Evolutionary conservation across 2,329 filamentous ascomycete species (phyloP), one percentile per base, ranked within the genome.

Genomic region (Saccharata proteae): DNA sequence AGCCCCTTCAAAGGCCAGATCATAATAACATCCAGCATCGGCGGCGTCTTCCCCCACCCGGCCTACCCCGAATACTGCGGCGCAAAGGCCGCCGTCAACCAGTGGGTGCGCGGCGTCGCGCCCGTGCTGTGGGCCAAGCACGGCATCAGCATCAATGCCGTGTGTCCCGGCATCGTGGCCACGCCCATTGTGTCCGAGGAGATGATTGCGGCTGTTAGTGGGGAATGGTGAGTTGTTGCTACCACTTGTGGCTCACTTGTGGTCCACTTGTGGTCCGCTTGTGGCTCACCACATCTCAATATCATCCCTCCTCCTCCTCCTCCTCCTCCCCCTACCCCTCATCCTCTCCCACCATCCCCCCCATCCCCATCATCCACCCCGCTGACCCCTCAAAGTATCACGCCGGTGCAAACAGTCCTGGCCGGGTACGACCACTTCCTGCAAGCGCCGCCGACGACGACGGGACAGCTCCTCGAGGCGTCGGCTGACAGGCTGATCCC

Each of bases 51-150:
- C 28, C 62, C 65, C 1, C 58, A 63, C 36, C 38, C 47, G 6
- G 49, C 55, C 0, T 62, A 59, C 35, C 64, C 65, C 0, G 59
- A 69, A 40, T 69, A 70, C 43, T 58, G 55, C 32, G 61, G 61
- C n/a, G 59, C 64, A 6, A 70, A 70, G 40, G 62, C 66, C 3
- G 66, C 57, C 1, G 55, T 39, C 1, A 41, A 42, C 17, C 44
- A 47, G 24, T 45, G 41, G 40, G 42, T 65, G 6, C 46, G 36
- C 12, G 42, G 36, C 1, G 26, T 40, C 1, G 44, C 38, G 1
- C 45, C 43, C 3, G 12, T 47, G 3, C 22, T 43, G 5, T 21
- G 30, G n/a, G 26, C 21, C 30, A 65, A 67, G 40, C 63, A 69
- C 24, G 58, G 61, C 26, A 63, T 67, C 27, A 45, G 51, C n/a